Base-by-base conservation (phyloP, 345 rosid species). In the Raphanus raphanistrum region DNA sequence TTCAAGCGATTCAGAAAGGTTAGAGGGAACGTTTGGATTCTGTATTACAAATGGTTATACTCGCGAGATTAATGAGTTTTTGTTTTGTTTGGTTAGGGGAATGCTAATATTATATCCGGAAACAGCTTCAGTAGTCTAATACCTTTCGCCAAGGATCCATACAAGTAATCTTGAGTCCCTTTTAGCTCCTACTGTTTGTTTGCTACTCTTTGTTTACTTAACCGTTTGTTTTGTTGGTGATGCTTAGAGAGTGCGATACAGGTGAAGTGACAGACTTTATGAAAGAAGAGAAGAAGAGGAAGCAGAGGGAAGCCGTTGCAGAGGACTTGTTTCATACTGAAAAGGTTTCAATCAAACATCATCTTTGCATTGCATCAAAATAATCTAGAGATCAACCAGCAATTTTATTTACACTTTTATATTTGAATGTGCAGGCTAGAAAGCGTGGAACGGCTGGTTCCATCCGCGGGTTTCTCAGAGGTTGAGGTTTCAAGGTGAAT, bases 1-100 rank as follows among this genome's bases (percentile, higher is more conserved):
- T 94, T 90, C 85, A 94, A 92, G 85, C 82, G 84, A 78, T 92
- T 90, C 87, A 93, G 85, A 85, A 94, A 94, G 96, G 98, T 90
- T 83, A 66, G 68, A 59, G 31, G 9, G 71, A 17, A 10, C 72
- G 0, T 73, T 68, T 65, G 28, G 52, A 32, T 61, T 80, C 11
- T 71, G 9, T 32, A 21, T 21, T 21, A 59, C 63, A 70, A 6
- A 13, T 61, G 27, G 16, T 68, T 35, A 21, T 68, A 28, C 54
- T 45, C 8, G 11, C 8, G 17, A 35, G 45, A 55, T 74, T 10
- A 33, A 59, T 17, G 66, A 74, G 2, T 12, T 12, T 11, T 5
- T 16, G 41, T 72, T 55, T 21, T 78, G 76, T 9, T 28, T 25
- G 73, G 79, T 13, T 73, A 94, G 98, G 87, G 76, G 66, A 72